These are phyloP conservation scores for Serendipita indica DNA, from an alignment of 768 basidiomycete species.

Conservation along the genomic window DNA sequence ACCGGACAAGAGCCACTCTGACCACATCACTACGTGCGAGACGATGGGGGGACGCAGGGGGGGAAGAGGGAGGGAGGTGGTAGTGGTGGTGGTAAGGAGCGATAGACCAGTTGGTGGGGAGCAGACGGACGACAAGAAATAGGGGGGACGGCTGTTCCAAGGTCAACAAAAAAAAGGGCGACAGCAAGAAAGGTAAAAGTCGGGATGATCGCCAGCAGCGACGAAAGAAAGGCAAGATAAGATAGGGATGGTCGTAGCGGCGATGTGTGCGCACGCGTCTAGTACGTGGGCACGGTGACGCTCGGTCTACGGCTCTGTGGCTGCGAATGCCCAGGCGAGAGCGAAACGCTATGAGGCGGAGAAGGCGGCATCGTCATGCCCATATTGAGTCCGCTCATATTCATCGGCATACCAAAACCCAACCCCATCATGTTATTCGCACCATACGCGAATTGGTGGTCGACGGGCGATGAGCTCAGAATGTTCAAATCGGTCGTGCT, in stretches of 20 bases:
- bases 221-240: background rate
- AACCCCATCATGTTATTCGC: background rate
- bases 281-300: background rate
- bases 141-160: background rate
- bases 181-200: background rate
- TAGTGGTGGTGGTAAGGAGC: constrained; percentile 3
- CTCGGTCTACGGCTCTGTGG: background rate
- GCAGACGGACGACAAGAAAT: background rate
- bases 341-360: constrained; percentile 1
- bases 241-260: background rate
- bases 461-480: background rate
- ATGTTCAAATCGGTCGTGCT: background rate
- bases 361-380: background rate
- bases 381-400: background rate
- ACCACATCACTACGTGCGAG: background rate
- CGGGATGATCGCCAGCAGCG: too few relatives aligned
- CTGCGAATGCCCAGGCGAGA: background rate
- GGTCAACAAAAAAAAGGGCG: background rate
- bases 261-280: background rate
- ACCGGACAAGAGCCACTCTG: too few relatives aligned
- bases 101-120: constrained; percentile 5
- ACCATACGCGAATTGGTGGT: background rate
- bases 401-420: background rate
- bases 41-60: background rate
- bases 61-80: too few relatives aligned